These are phyloP conservation scores for Stenocarpella maydis DNA, from an alignment of 2,329 filamentous ascomycete genomes.

Conservation along the genomic window DNA sequence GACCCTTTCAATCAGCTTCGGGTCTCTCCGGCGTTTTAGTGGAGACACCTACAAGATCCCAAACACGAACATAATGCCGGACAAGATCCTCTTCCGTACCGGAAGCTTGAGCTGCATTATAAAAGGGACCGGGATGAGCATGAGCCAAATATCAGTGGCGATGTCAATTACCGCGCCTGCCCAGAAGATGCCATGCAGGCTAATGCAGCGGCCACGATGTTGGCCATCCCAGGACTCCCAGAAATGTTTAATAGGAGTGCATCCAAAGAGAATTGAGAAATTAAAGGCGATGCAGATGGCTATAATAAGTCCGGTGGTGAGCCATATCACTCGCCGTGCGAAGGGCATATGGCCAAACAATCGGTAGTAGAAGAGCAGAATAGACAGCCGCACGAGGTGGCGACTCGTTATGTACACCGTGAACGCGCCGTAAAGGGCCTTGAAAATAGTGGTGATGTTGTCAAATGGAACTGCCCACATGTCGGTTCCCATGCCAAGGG, in stretches of 20 bases:
- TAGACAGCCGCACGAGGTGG: not conserved
- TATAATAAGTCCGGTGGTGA: not conserved
- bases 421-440: not conserved
- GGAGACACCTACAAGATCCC: constrained; percentile 11
- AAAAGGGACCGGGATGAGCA: constrained; percentile 3
- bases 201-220: not conserved
- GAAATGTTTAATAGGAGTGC: not conserved
- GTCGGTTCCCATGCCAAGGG: constrained; percentile 11
- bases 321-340: not conserved
- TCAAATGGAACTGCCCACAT: constrained; percentile 6
- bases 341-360: not conserved
- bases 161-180: constrained; percentile 6
- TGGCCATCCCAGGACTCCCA: constrained; percentile 1
- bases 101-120: constrained; percentile 9
- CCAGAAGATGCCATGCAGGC: constrained; percentile 7
- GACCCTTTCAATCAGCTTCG: not conserved
- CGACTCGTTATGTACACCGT: constrained; percentile 13
- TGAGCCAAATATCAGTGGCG: constrained; percentile 10
- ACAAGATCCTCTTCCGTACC: constrained; percentile 8
- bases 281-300: not conserved
- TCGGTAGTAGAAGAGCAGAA: constrained; percentile 8
- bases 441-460: constrained; percentile 12
- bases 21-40: too few species aligned
- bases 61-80: not conserved
- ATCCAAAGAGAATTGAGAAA: not conserved